phyloP scores from a whole-genome alignment of 2,329 filamentous ascomycete genomes.

The Claviceps pazoutovae region DNA sequence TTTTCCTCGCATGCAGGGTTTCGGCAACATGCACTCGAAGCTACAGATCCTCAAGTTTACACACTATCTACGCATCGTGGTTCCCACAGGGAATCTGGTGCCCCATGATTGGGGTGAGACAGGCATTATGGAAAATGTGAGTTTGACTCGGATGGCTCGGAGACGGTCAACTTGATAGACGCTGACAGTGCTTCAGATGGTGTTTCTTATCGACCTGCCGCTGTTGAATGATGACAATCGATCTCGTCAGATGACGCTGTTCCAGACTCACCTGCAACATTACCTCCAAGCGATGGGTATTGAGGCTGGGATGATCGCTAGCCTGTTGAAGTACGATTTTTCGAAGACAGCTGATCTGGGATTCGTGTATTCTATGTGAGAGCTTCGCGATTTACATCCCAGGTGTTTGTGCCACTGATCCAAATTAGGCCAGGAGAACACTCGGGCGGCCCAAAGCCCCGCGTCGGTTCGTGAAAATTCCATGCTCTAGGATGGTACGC shows the following conservation, averaged over 20 bases:
- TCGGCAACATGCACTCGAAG: constrained; percentile 84
- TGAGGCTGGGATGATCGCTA: constrained; percentile 48
- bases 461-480: constrained; percentile 16
- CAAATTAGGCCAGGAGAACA: constrained; percentile 22
- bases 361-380: constrained; percentile 78
- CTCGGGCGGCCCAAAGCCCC: constrained; percentile 14
- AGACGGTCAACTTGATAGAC: not conserved
- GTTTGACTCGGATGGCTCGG: constrained; percentile 9
- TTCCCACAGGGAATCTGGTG: constrained; percentile 79
- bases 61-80: constrained; percentile 59
- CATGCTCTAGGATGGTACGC: constrained; percentile 2
- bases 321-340: constrained; percentile 71
- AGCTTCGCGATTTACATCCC: not conserved
- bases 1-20: constrained; percentile 68
- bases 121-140: constrained; percentile 72
- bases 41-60: constrained; percentile 76
- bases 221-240: constrained; percentile 27
- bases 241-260: constrained; percentile 27
- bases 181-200: constrained; percentile 36
- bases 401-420: not conserved
- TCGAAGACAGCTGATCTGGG: constrained; percentile 53
- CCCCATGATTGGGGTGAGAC: constrained; percentile 82
- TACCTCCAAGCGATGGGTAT: constrained; percentile 58
- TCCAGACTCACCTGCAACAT: constrained; percentile 54
- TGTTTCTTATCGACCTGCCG: constrained; percentile 89